Evolutionary conservation across 2,329 filamentous ascomycete species (phyloP).

Genomic region (Ampelomyces quisqualis): DNA sequence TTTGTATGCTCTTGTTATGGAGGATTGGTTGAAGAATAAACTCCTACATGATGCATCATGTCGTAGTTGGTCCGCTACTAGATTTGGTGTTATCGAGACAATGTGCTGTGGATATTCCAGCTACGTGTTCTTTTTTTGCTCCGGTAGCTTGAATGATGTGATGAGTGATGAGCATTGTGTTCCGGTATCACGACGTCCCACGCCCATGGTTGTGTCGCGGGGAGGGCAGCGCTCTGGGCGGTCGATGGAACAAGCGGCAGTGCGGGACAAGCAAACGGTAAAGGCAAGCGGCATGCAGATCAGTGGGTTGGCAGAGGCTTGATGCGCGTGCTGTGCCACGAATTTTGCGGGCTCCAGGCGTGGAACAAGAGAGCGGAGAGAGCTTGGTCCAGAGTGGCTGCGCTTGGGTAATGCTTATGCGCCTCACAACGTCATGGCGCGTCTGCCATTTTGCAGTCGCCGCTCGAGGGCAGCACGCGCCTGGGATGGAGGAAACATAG

Average conservation of each 20-base stretch:
- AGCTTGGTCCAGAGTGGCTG: constrained; percentile 4
- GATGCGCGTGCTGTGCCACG: constrained; percentile 11
- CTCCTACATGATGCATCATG: too few species aligned
- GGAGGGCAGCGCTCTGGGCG: too few species aligned
- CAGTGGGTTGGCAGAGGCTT: constrained; percentile 18
- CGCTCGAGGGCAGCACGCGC: background rate
- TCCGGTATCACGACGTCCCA: too few species aligned
- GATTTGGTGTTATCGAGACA: too few species aligned
- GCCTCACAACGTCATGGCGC: constrained; percentile 11
- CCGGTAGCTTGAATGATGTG: too few species aligned
- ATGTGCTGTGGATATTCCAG: too few species aligned
- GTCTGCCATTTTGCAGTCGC: background rate
- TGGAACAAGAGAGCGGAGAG: constrained; percentile 1
- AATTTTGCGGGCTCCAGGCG: constrained; percentile 8
- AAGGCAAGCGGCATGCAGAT: constrained; percentile 7
- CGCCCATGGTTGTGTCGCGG: too few species aligned
- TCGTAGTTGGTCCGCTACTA: too few species aligned
- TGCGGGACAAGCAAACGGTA: constrained; percentile 6
- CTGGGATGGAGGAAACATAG: background rate
- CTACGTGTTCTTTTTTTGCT: too few species aligned
- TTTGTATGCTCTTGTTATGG: too few species aligned
- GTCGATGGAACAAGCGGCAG: background rate
- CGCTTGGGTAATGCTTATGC: constrained; percentile 13
- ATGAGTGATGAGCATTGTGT: too few species aligned
- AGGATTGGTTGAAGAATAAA: too few species aligned